Evolutionary conservation across 2,329 filamentous ascomycete genomes (phyloP).

Genomic region (Clarireedia monteithiana): DNA sequence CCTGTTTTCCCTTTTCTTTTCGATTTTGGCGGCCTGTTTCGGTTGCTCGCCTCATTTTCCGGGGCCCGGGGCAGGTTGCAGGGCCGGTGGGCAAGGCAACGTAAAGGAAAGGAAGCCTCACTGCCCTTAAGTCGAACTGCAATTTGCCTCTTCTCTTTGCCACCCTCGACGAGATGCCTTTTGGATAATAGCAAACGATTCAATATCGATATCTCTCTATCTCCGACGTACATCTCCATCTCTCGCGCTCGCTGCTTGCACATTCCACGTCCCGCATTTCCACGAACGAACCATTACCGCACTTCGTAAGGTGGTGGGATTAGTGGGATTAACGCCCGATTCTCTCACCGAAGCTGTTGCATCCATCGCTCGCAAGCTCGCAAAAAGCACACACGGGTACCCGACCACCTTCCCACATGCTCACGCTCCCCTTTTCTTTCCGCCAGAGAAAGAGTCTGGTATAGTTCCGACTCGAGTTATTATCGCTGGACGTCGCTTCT

Average conservation of each 20-base stretch:
- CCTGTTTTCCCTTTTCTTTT: too few species aligned
- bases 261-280: background rate
- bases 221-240: too few species aligned
- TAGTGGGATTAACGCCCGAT: background rate
- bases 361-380: background rate
- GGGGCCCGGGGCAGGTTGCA: background rate
- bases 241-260: background rate
- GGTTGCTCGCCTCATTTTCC: slow-evolving; percentile 8
- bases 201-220: too few species aligned
- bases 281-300: background rate
- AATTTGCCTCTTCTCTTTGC: background rate
- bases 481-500: background rate
- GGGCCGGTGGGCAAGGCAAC: too few species aligned
- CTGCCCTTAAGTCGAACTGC: background rate
- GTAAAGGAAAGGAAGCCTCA: background rate
- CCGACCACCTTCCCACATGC: background rate
- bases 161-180: too few species aligned
- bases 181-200: background rate
- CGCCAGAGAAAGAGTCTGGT: too few species aligned
- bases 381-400: background rate
- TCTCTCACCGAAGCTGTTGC: slow-evolving; percentile 5
- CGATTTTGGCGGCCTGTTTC: background rate
- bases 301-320: background rate
- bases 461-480: too few species aligned
- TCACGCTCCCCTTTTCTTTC: background rate